Evolutionary conservation across 345 rosid genomes (phyloP).

Genomic region (Citrus unshiu): DNA sequence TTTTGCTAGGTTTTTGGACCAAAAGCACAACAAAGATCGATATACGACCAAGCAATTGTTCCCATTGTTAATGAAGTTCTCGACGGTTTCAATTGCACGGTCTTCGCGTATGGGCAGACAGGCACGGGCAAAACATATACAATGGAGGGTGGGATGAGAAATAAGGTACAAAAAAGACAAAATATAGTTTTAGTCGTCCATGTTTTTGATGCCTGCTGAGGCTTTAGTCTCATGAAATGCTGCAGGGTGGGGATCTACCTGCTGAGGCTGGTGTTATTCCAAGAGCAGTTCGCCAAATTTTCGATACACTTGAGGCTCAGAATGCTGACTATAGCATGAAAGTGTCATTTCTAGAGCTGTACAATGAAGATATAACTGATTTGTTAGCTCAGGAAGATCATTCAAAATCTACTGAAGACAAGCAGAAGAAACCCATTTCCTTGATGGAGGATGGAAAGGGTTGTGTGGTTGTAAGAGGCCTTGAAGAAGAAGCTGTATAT

Average conservation of each 20-base stretch:
- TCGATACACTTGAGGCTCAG: constrained; percentile 78
- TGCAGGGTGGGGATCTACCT: constrained; percentile 84
- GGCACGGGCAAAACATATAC: constrained; percentile 89
- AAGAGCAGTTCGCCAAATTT: constrained; percentile 82
- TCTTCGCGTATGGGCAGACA: constrained; percentile 94
- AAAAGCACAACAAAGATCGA: constrained; percentile 86
- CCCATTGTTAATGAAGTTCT: constrained; percentile 91
- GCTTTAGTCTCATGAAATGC: constrained; percentile 22
- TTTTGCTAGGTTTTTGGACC: constrained; percentile 82
- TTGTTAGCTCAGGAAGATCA: constrained; percentile 70
- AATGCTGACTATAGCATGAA: constrained; percentile 90
- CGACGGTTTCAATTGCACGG: constrained; percentile 92
- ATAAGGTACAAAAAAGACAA: constrained; percentile 45
- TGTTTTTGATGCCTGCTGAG: constrained; percentile 44
- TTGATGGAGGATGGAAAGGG: constrained; percentile 95
- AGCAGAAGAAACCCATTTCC: constrained; percentile 76
- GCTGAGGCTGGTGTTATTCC: constrained; percentile 95
- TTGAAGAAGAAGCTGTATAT: constrained; percentile 88
- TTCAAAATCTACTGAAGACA: constrained; percentile 58
- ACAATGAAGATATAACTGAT: constrained; percentile 91
- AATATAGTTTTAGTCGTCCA: not conserved
- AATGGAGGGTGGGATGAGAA: constrained; percentile 96
- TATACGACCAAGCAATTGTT: constrained; percentile 79
- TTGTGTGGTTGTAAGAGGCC: constrained; percentile 83
- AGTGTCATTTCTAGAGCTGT: constrained; percentile 87